Evolutionary conservation across 192 early-diverging fungal species (phyloP).

Genomic region (Coemansia sp.): DNA sequence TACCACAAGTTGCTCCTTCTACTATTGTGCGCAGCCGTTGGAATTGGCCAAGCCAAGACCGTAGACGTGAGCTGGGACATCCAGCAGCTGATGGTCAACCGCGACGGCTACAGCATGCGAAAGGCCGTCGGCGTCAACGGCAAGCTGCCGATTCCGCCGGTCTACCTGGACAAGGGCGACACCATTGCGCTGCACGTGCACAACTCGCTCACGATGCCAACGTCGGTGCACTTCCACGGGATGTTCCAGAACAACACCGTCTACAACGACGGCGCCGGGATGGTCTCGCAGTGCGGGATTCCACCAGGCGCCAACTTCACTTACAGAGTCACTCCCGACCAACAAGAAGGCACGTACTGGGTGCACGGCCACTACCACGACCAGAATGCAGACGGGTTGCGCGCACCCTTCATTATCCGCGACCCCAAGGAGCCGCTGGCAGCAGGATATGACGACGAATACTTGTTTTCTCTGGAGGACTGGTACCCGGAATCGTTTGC

Average conservation of each 20-base stretch:
- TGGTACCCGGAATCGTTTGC: conserved; percentile 67
- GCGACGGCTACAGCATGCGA: conserved; percentile 62
- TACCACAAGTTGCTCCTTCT: background rate
- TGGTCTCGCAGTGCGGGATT: conserved; percentile 73
- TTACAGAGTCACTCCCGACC: conserved; percentile 58
- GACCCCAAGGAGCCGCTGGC: conserved; percentile 14
- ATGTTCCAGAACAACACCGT: conserved; percentile 67
- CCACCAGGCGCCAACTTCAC: conserved; percentile 63
- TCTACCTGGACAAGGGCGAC: conserved; percentile 17
- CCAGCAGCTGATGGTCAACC: conserved; percentile 59
- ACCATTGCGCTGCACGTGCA: conserved; percentile 21
- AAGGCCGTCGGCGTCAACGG: conserved; percentile 66
- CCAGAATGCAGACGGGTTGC: conserved; percentile 79
- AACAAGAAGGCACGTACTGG: conserved; percentile 76
- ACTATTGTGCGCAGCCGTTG: background rate
- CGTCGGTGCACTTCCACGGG: conserved; percentile 74
- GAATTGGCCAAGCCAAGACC: background rate
- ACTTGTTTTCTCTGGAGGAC: conserved; percentile 65
- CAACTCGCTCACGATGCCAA: conserved; percentile 58
- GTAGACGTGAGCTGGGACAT: conserved; percentile 61
- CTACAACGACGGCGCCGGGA: conserved; percentile 67
- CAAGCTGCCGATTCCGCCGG: conserved; percentile 52
- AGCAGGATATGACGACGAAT: conserved; percentile 66
- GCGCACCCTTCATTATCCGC: conserved; percentile 67
- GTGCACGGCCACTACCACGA: conserved; percentile 65